These are phyloP conservation scores for Aquilaria malaccensis DNA, from an alignment of 345 rosid genomes.

Conservation along the genomic window DNA sequence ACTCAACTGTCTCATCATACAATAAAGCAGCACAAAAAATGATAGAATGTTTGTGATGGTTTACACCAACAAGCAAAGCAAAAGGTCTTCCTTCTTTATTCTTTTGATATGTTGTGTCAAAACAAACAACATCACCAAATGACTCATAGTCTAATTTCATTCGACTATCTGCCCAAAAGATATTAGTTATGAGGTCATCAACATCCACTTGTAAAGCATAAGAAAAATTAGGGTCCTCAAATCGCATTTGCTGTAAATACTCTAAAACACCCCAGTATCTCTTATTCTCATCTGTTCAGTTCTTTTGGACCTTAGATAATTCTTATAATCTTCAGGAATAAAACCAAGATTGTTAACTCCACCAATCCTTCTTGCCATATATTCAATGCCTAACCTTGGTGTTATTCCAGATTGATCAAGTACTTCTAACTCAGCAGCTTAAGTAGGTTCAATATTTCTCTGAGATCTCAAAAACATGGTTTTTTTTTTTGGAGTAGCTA, in stretches of 20 bases:
- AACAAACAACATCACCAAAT: background rate
- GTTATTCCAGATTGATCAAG: background rate
- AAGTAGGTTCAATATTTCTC: background rate
- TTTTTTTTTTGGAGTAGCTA: background rate
- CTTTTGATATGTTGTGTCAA: background rate
- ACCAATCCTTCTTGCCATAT: background rate
- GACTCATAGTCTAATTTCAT: background rate
- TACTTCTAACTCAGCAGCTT: background rate
- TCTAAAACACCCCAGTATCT: background rate
- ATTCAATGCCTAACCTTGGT: background rate
- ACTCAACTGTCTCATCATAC: slow-evolving; percentile 5
- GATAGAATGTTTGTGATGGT: background rate
- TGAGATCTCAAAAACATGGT: background rate
- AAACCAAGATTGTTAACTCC: slow-evolving; percentile 3
- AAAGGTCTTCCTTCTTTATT: background rate
- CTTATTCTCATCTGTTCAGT: background rate
- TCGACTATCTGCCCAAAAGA: background rate
- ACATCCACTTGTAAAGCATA: background rate
- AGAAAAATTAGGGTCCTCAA: background rate
- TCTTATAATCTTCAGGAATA: background rate
- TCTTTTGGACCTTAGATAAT: background rate
- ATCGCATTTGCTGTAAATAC: background rate
- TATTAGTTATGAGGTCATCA: background rate
- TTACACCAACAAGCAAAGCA: background rate
- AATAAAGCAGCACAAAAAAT: background rate